These are phyloP conservation scores for Helotiales sp. DNA, from an alignment of 2,329 filamentous ascomycete species.

Conservation along the genomic window DNA sequence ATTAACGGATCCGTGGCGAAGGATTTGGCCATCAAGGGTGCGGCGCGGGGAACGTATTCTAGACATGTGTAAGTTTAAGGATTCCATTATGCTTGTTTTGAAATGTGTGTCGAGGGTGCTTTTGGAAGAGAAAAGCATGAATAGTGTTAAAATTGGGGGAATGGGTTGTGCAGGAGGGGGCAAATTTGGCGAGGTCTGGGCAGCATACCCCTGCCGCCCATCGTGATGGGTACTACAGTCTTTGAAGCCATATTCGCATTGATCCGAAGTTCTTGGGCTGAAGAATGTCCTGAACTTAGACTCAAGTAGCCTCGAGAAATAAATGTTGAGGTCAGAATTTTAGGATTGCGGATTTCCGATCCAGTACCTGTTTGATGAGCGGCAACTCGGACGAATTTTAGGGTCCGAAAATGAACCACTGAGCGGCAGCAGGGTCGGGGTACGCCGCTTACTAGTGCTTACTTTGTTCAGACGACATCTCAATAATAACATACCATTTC, in stretches of 20 bases:
- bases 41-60: slow-evolving; percentile 10
- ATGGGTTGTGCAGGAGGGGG: not conserved
- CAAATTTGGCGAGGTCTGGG: not conserved
- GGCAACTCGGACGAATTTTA: not conserved
- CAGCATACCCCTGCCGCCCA: slow-evolving; percentile 14
- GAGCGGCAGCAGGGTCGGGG: too few species aligned
- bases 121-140: not conserved
- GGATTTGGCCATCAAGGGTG: slow-evolving; percentile 17
- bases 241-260: not conserved
- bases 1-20: slow-evolving; percentile 30
- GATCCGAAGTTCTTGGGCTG: too few species aligned
- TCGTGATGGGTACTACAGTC: not conserved
- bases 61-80: not conserved
- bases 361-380: not conserved
- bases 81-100: not conserved
- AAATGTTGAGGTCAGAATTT: not conserved
- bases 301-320: too few species aligned
- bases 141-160: not conserved
- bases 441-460: not conserved
- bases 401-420: not conserved
- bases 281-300: too few species aligned
- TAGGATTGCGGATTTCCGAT: not conserved
- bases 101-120: not conserved
- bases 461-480: slow-evolving; percentile 1
- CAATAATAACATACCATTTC: too few species aligned